phyloP scores from a whole-genome alignment of 2,329 filamentous ascomycete species.

The Pestalotiopsis sp. region DNA sequence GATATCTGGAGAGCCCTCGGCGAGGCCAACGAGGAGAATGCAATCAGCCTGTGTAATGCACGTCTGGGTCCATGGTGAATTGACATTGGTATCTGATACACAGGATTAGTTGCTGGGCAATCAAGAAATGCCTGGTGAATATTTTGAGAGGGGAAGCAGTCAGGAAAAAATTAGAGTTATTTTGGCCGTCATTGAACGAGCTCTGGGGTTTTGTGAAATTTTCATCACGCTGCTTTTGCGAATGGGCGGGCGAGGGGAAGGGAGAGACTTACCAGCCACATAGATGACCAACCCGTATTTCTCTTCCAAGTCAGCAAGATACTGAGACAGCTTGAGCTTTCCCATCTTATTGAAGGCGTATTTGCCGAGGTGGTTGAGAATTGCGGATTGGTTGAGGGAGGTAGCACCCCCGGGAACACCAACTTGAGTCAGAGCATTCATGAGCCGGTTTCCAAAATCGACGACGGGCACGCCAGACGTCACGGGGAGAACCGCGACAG shows the following conservation, averaged over 20 bases:
- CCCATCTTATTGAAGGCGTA: constrained; percentile 98
- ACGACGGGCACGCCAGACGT: constrained; percentile 90
- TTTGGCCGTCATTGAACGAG: constrained; percentile 55
- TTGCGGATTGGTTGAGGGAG: constrained; percentile 88
- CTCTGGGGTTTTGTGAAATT: constrained; percentile 52
- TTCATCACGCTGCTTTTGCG: constrained; percentile 41
- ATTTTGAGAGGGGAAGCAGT: constrained; percentile 28
- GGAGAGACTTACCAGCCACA: constrained; percentile 67
- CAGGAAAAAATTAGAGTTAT: constrained; percentile 73
- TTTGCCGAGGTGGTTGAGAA: constrained; percentile 90
- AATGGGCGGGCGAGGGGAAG: constrained; percentile 6
- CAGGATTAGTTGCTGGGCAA: constrained; percentile 28
- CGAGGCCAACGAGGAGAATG: constrained; percentile 88
- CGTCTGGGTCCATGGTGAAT: constrained; percentile 96
- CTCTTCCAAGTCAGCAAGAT: constrained; percentile 94
- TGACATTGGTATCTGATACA: constrained; percentile 82
- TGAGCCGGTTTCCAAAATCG: constrained; percentile 87
- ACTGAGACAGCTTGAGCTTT: constrained; percentile 92
- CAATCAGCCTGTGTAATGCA: constrained; percentile 97
- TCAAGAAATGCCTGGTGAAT: constrained; percentile 5
- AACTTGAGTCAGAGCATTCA: constrained; percentile 87
- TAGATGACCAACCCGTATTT: constrained; percentile 96
- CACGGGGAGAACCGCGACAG: constrained; percentile 88
- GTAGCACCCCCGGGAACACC: constrained; percentile 88
- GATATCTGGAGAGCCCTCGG: constrained; percentile 85